Evolutionary conservation across 305 asterid species (phyloP).

Genomic region (Fraxinus platypoda): DNA sequence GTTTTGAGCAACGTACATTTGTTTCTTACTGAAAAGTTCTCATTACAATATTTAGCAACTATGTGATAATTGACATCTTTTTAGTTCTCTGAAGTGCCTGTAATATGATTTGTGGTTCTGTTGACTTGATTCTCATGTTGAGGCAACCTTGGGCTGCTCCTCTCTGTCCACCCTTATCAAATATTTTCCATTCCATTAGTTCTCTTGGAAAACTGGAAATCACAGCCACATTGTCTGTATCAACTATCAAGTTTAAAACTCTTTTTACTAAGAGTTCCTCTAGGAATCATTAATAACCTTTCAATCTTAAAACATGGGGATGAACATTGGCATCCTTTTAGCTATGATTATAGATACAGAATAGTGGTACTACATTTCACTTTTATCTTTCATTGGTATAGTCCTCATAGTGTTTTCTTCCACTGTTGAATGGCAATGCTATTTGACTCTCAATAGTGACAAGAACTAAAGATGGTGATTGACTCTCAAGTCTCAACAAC

Average conservation of each 20-base stretch:
- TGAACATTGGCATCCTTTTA: neutral
- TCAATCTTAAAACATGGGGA: neutral
- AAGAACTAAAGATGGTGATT: neutral
- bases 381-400: neutral
- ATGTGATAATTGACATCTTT: slow-evolving; percentile 1
- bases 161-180: neutral
- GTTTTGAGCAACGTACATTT: neutral
- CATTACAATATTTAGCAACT: neutral
- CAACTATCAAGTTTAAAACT: neutral
- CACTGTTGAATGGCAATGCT: neutral
- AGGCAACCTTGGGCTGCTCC: neutral
- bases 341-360: neutral
- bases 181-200: neutral
- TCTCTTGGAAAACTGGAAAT: neutral
- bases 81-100: slow-evolving; percentile 1
- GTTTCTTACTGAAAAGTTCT: slow-evolving; percentile 15
- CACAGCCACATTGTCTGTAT: neutral
- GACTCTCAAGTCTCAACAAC: neutral
- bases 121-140: slow-evolving; percentile 7
- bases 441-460: neutral
- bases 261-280: slow-evolving; percentile 3
- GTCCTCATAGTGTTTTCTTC: neutral
- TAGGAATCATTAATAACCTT: neutral
- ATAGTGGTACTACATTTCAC: neutral
- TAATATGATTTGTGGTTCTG: neutral